Evolutionary conservation across 2,329 filamentous ascomycete genomes (phyloP), one percentile per base, ranked within the genome.

Genomic region (Neofusicoccum sp.): DNA sequence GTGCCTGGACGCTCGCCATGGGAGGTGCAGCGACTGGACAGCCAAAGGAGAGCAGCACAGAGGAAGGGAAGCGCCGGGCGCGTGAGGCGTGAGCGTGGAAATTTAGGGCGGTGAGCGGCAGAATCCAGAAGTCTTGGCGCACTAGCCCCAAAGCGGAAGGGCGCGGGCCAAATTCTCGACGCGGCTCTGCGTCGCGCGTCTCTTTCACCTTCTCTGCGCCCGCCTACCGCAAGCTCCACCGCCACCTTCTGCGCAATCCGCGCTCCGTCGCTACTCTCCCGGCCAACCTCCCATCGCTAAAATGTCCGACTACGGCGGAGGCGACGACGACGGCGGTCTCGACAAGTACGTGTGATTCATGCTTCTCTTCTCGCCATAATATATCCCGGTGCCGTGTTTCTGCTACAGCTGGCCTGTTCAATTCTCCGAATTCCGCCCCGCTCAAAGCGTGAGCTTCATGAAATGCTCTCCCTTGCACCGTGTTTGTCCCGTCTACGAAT

Each of bases 281-380:
- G 28, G 54, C 26, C 31, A 6, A 14, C 28, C 11, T 20, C 30
- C 33, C 4, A 36, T 44, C 38, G 38, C 16, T 30, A 64, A 26
- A 36, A 80, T 80, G 78, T 78, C 75, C 64, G 78, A 80, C 70
- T 78, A 77, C 68, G 78, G 76, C 64, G 77, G 75, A 65, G 75
- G 71, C 64, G 77, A 71, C 54, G 70, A 64, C 51, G 65, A 73
- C 53, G 69, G 65, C 60, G 76, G 69, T 63, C 72, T 67, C 40
- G 57, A 60, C 36, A 60, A 63, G 62, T 65, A 62, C 31, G 62
- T 63, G 28, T 41, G 6, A 20, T 44, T 14, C 33, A 26, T 24
- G 16, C 20, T 48, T 14, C 6, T 28, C 4, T 6, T 8, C 14
- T 16, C 41, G 16, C 38, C 51, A 14, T 12, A 16, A 12, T n/a